These are phyloP conservation scores for Ceratocystis alfenasii DNA, from an alignment of 2,329 filamentous ascomycete species.

Conservation along the genomic window DNA sequence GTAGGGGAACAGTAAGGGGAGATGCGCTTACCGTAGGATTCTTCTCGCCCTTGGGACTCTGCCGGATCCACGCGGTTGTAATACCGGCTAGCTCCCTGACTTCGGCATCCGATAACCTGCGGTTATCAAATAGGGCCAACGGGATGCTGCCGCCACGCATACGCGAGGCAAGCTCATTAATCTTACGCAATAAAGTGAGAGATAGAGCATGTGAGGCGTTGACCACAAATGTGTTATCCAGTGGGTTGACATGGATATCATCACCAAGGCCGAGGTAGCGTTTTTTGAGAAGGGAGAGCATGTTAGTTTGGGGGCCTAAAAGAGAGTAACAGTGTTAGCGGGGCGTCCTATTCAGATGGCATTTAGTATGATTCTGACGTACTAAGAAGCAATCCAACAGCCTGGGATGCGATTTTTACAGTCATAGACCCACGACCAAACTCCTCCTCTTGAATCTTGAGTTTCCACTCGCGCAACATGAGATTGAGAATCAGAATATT, in stretches of 20 bases:
- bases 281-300: constrained; percentile 27
- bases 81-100: constrained; percentile 29
- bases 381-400: constrained; percentile 39
- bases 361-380: constrained; percentile 26
- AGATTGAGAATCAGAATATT: constrained; percentile 33
- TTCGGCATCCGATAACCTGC: constrained; percentile 23
- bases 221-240: constrained; percentile 23
- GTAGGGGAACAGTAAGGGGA: not conserved
- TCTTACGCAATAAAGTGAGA: constrained; percentile 29
- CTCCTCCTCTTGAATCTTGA: constrained; percentile 38
- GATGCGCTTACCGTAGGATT: constrained; percentile 14
- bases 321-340: not conserved
- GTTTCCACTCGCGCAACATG: constrained; percentile 39
- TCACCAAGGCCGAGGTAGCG: constrained; percentile 27
- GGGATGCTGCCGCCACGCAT: constrained; percentile 27
- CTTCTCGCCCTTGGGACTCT: constrained; percentile 7
- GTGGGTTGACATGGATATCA: constrained; percentile 10
- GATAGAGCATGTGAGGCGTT: constrained; percentile 19
- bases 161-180: constrained; percentile 28
- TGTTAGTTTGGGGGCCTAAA: constrained; percentile 10
- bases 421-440: constrained; percentile 33
- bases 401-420: constrained; percentile 31
- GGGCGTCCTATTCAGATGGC: not conserved
- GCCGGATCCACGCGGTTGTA: constrained; percentile 27
- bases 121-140: constrained; percentile 23